Evolutionary conservation across 2,329 filamentous ascomycete species (phyloP).

Genomic region (Microcera coccophila): DNA sequence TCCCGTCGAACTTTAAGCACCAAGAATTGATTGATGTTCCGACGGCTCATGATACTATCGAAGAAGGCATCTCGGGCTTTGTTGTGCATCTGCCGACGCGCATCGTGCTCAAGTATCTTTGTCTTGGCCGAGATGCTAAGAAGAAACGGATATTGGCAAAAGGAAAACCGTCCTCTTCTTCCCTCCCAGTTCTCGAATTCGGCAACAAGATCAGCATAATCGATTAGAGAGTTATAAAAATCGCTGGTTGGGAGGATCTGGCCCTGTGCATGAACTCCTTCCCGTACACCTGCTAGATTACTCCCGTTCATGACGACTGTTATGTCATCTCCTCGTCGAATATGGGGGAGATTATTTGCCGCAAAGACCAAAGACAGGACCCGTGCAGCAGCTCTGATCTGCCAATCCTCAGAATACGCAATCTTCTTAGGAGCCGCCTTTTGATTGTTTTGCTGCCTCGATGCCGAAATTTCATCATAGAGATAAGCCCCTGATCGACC

Average conservation of each 20-base stretch:
- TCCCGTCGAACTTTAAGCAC: conserved; percentile 75
- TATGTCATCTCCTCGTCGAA: conserved; percentile 32
- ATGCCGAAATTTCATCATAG: conserved; percentile 68
- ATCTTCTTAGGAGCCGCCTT: conserved; percentile 54
- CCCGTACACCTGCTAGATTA: conserved; percentile 17
- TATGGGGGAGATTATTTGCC: conserved; percentile 62
- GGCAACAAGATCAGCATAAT: conserved; percentile 77
- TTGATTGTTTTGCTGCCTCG: conserved; percentile 48
- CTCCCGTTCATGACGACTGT: conserved; percentile 22
- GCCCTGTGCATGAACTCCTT: conserved; percentile 40
- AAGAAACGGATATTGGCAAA: conserved; percentile 90
- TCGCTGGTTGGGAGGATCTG: conserved; percentile 74
- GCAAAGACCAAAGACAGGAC: conserved; percentile 78
- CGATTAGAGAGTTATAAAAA: conserved; percentile 84
- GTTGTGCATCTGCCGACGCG: conserved; percentile 80
- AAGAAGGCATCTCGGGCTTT: conserved; percentile 89
- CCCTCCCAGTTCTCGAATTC: conserved; percentile 89
- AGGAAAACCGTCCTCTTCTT: conserved; percentile 69
- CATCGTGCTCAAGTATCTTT: conserved; percentile 83
- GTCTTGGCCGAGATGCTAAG: conserved; percentile 92
- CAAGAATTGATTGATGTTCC: conserved; percentile 72
- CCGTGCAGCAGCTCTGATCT: conserved; percentile 74
- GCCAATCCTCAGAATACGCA: conserved; percentile 81
- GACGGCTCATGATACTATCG: conserved; percentile 75
- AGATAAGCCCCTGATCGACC: conserved; percentile 66